Evolutionary conservation across 306 rosid species (phyloP).

Genomic region (Lotus japonicus): DNA sequence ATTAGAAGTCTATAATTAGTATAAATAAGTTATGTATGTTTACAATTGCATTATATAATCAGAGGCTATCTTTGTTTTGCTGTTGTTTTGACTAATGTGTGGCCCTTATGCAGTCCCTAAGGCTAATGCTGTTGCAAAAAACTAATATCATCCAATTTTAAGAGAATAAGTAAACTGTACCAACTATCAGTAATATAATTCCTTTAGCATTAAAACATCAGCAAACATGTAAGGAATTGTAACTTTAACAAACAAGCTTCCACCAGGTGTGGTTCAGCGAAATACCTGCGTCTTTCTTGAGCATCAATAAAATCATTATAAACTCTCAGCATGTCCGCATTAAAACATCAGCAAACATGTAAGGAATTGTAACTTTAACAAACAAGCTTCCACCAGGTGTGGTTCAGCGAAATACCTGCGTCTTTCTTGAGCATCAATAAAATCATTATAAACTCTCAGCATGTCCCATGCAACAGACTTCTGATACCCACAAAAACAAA

Average conservation of each 20-base stretch:
- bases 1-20: too few relatives aligned
- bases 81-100: too few relatives aligned
- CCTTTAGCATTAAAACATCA: slow-evolving; percentile 6
- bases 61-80: too few relatives aligned
- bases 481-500: slow-evolving; percentile 37
- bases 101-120: background rate
- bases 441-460: slow-evolving; percentile 68
- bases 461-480: slow-evolving; percentile 96
- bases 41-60: too few relatives aligned
- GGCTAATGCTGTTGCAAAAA: background rate
- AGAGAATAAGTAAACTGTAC: background rate
- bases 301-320: slow-evolving; percentile 72
- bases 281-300: slow-evolving; percentile 86
- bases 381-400: background rate
- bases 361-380: slow-evolving; percentile 5
- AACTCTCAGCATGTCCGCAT: slow-evolving; percentile 93
- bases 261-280: background rate
- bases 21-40: too few relatives aligned
- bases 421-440: slow-evolving; percentile 80
- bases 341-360: background rate
- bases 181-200: background rate
- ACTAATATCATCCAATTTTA: background rate
- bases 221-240: background rate
- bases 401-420: slow-evolving; percentile 54
- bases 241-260: slow-evolving; percentile 6